Base-by-base conservation (phyloP, 2,329 filamentous ascomycete genomes). In the Hymenoscyphus fraxineus region DNA sequence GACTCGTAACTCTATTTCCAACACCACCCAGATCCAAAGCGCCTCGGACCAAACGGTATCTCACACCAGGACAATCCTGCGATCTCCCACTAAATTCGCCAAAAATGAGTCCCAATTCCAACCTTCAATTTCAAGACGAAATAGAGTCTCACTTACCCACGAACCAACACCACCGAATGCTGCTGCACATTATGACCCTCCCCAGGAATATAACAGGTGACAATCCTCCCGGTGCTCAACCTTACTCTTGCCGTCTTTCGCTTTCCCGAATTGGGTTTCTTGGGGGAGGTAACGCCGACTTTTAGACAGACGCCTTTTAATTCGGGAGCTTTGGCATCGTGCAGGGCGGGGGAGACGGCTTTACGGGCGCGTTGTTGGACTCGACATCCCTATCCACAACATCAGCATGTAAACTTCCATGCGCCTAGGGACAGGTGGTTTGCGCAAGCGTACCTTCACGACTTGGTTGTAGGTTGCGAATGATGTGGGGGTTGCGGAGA, bases 121-220 rank as follows among this genome's bases (percentile, higher is more conserved):
- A 41, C 15, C 32, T 12, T 12, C 6, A 54, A 57, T n/a, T 44
- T 9, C 22, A 41, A 22, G 7, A 2, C 9, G 6, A 16, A 2
- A 6, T 10, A 54, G 19, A 31, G 2, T 3, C 31, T 16, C 10
- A 63, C 64, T 58, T 63, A 65, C 64, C 95, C 95, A 70, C 95
- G 85, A n/a, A 99, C 93, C 70, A 98, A 82, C 63, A 99, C 95
- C 58, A 99, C 95, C 73, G 91, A 96, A 82, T 99, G 96, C 84
- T 98, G 95, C 83, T 98, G 94, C 70, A 98, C 93, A 78, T 98
- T 99, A 80, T 99, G 95, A 59, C 95, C 94, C 85, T 98, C 94
- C 61, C 95, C 95, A 40, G 93, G 93, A 74, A 99, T 97, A 81
- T 97, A 98, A 32, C 91, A 92, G 65, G 92, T 97, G 68, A 99